phyloP scores from a whole-genome alignment of 2,329 filamentous ascomycete genomes.

The Thelonectria olida region DNA sequence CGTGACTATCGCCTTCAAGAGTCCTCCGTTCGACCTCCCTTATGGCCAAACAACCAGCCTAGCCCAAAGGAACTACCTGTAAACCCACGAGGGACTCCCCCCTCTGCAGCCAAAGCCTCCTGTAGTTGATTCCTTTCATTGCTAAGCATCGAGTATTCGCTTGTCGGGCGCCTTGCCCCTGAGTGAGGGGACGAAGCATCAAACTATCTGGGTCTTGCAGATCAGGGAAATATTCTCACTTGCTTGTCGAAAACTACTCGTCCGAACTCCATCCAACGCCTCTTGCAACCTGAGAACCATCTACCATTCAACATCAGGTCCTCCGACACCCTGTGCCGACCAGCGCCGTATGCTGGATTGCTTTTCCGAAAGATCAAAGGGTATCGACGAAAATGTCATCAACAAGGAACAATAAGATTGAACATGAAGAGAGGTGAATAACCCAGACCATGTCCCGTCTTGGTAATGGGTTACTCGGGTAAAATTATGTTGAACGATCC shows the following conservation, averaged over 20 bases:
- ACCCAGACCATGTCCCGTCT: constrained; percentile 11
- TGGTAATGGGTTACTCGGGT: constrained; percentile 2
- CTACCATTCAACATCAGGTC: constrained; percentile 26
- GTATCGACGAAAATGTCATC: constrained; percentile 37
- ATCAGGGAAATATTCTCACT: constrained; percentile 8
- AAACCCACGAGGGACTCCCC: constrained; percentile 11
- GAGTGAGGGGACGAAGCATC: neutral
- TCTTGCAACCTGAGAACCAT: constrained; percentile 29
- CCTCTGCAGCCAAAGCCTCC: neutral
- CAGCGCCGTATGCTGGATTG: constrained; percentile 23
- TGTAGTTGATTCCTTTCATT: no score
- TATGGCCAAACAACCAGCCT: neutral
- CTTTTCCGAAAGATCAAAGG: constrained; percentile 27
- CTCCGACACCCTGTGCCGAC: constrained; percentile 23
- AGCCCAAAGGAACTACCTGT: neutral
- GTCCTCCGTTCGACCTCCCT: neutral
- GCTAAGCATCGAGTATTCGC: constrained; percentile 4
- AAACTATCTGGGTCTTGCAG: neutral
- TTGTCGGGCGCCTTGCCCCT: constrained; percentile 2
- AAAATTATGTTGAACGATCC: constrained; percentile 13
- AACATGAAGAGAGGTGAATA: constrained; percentile 1
- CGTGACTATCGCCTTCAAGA: neutral
- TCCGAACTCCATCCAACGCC: constrained; percentile 28
- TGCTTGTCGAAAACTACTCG: constrained; percentile 17
- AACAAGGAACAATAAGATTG: constrained; percentile 10